Evolutionary conservation across 75 land plant genomes (phyloP).

Genomic region (Cunninghamia lanceolata): DNA sequence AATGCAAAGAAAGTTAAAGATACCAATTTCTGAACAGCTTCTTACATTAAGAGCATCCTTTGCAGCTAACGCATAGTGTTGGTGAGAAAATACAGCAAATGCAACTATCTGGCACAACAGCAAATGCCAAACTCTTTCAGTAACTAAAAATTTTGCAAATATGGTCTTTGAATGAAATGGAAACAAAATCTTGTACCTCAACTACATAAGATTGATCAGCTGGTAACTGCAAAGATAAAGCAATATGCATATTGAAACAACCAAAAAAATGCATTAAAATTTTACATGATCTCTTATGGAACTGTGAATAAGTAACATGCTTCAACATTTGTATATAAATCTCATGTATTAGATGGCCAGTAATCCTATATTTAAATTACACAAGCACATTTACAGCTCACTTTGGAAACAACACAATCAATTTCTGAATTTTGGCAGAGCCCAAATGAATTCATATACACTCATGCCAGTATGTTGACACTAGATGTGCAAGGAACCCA

Average conservation of each 20-base stretch:
- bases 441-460: neutral
- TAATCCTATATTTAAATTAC: neutral
- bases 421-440: neutral
- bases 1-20: constrained; percentile 1
- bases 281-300: neutral
- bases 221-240: neutral
- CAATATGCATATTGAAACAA: neutral
- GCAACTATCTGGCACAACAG: constrained; percentile 70
- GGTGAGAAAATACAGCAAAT: constrained; percentile 71
- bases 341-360: neutral
- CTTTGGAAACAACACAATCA: neutral
- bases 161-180: neutral
- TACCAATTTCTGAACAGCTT: neutral
- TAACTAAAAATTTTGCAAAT: neutral
- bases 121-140: neutral
- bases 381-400: neutral
- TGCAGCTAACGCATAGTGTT: constrained; percentile 65
- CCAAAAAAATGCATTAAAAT: neutral
- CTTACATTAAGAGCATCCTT: constrained; percentile 68
- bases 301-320: neutral
- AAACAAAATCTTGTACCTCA: neutral
- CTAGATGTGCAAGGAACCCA: neutral
- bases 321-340: neutral
- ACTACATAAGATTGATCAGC: neutral
- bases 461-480: neutral